Evolutionary conservation across 2,329 filamentous ascomycete genomes (phyloP), one percentile per base, ranked within the genome.

Genomic region (Bipolaris victoriae): DNA sequence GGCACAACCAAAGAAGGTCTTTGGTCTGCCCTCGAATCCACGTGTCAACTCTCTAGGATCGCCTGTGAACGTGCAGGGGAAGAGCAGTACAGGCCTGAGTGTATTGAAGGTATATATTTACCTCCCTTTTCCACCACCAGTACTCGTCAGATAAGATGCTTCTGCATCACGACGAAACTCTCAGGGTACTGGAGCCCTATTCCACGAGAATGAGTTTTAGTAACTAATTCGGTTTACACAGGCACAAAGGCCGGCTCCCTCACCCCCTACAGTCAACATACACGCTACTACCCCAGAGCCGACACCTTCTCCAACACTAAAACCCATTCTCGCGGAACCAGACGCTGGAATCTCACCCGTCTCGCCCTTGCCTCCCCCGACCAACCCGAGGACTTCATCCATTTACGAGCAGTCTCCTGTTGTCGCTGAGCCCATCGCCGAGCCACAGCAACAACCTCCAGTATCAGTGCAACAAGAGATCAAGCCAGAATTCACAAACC

Each of bases 81-180:
- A 76, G 57, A 77, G 75, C 56, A 75, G 68, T 55, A 75, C 74
- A 13, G 71, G 73, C 31, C 75, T 77, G 54, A 71, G 73, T 49
- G 64, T 75, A 31, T 61, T 76, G 61, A 73, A 75, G 66, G 73
- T 76, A 71, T 61, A 67, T 65, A 65, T 67, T 26, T 54, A 68
- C 55, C 52, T 69, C 55, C 57, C 66, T 47, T 62, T 67, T 41
- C 66, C 64, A 50, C 49, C 64, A 50, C 64, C 62, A 49, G 65
- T 65, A 22, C 43, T 66, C 31, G 53, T 67, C n/a, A 60, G 65
- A 54, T 68, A 67, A 37, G 29, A 15, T 48, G 22, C 35, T 44
- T 29, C 57, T 56, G 39, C 49, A 43, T 45, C 46, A 46, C 52
- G 35, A 31, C 49, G 53, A 58, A 45, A 16, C 40, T 55, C 50